Conservation (phyloP, 2,329 filamentous ascomycete genomes). For the Venturia oleaginea region DNA sequence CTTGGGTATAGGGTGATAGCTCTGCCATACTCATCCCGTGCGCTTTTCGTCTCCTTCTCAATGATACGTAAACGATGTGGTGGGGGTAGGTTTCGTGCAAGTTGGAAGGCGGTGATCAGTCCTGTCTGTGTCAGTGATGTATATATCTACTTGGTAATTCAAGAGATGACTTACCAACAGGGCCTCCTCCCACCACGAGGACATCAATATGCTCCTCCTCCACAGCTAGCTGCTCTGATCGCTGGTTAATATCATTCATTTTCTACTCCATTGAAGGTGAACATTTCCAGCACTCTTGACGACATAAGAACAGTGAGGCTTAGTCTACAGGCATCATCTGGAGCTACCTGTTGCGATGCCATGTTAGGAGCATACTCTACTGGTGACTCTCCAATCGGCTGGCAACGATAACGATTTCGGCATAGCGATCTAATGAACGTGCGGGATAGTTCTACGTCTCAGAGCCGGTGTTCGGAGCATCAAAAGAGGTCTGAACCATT, state of each 20-base stretch:
- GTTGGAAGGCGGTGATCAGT: slow-evolving; percentile 27
- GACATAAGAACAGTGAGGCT: not conserved
- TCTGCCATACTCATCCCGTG: slow-evolving; percentile 44
- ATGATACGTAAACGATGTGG: slow-evolving; percentile 37
- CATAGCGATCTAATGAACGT: not conserved
- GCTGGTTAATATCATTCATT: not conserved
- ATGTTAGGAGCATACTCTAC: not conserved
- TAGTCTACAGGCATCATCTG: not conserved
- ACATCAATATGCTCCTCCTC: slow-evolving; percentile 6
- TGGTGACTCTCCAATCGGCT: not conserved
- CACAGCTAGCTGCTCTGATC: not conserved
- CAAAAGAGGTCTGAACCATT: not conserved
- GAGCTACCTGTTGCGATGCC: not conserved
- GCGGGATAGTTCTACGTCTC: not conserved
- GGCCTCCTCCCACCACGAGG: slow-evolving; percentile 10
- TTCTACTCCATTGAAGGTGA: not conserved
- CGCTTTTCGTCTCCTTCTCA: slow-evolving; percentile 40
- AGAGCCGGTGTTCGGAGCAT: not conserved
- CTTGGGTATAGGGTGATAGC: slow-evolving; percentile 47
- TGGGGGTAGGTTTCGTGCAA: slow-evolving; percentile 19
- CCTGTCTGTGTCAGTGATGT: slow-evolving; percentile 13
- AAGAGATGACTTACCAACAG: slow-evolving; percentile 31
- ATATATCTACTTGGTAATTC: slow-evolving; percentile 39
- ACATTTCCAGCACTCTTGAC: not conserved
- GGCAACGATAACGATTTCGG: not conserved